Conservation (phyloP, 1,139 yeast genomes). For the Zhuliangozyma parablackwelliae region DNA sequence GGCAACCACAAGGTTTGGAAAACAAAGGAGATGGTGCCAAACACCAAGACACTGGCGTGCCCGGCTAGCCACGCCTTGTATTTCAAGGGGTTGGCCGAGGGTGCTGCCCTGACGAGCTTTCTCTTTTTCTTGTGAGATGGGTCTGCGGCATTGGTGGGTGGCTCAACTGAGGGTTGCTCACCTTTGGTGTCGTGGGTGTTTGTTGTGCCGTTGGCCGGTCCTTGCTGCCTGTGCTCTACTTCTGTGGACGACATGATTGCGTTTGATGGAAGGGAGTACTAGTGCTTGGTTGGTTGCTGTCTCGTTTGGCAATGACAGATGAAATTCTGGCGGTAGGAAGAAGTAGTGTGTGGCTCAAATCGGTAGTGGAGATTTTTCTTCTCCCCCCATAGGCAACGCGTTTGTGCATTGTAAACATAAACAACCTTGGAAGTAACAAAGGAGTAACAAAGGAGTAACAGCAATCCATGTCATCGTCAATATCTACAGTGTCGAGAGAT, state of each 20-base stretch:
- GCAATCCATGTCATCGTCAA: conserved; percentile 1
- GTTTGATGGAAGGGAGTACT: no score
- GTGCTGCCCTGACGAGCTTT: conserved; percentile 37
- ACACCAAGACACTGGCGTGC: conserved; percentile 45
- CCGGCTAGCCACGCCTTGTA: conserved; percentile 60
- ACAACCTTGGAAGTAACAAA: no score
- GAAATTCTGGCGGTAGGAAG: no score
- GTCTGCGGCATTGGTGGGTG: conserved; percentile 1
- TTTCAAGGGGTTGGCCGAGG: conserved; percentile 37
- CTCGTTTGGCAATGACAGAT: no score
- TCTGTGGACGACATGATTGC: no score
- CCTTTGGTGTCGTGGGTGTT: conserved; percentile 1
- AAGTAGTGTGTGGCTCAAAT: no score
- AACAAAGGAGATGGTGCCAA: conserved; percentile 45
- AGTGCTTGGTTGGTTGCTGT: no score
- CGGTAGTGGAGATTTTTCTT: no score
- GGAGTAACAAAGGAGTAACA: not conserved
- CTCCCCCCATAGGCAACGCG: no score
- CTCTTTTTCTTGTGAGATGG: conserved; percentile 23
- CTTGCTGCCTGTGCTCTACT: conserved; percentile 1
- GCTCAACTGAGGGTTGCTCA: conserved; percentile 1
- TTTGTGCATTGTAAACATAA: no score
- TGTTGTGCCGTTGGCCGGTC: not conserved
- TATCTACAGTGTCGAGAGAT: not conserved
- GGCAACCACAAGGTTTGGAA: conserved; percentile 47